Conservation (phyloP, 495 filamentous ascomycete species). For the Echria macrotheca region DNA sequence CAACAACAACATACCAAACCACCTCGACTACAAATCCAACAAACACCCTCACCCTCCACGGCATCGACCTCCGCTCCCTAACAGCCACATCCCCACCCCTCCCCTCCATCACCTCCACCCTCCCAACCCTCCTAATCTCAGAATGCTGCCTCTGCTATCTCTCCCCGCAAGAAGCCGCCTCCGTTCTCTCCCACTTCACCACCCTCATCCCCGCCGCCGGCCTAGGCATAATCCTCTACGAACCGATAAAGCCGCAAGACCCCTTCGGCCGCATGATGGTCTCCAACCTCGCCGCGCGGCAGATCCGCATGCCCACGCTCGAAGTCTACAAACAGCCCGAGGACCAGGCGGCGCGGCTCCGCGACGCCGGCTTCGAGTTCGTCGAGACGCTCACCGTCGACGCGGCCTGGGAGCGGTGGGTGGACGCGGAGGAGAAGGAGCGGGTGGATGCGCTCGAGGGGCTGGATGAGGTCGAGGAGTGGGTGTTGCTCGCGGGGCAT, state of each 20-base stretch:
- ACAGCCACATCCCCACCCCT: slow-evolving; percentile 39
- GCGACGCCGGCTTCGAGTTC: slow-evolving; percentile 54
- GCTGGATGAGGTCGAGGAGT: slow-evolving; percentile 95
- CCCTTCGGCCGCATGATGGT: slow-evolving; percentile 88
- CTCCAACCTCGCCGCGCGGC: slow-evolving; percentile 77
- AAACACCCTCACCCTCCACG: slow-evolving; percentile 65
- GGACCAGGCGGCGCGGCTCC: slow-evolving; percentile 62
- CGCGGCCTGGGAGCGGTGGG: slow-evolving; percentile 71
- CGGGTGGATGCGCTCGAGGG: slow-evolving; percentile 75
- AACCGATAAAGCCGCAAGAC: slow-evolving; percentile 77
- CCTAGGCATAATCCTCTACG: slow-evolving; percentile 73
- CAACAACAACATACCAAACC: too few relatives aligned
- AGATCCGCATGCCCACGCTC: slow-evolving; percentile 79
- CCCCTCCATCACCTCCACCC: slow-evolving; percentile 29
- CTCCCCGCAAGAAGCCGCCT: slow-evolving; percentile 51
- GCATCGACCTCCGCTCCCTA: slow-evolving; percentile 72
- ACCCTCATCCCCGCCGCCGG: slow-evolving; percentile 47
- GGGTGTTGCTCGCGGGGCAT: slow-evolving; percentile 79
- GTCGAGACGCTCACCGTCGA: slow-evolving; percentile 59
- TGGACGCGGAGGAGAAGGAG: slow-evolving; percentile 66
- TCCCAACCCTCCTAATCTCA: slow-evolving; percentile 80
- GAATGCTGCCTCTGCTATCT: slow-evolving; percentile 96
- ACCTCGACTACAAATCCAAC: slow-evolving; percentile 26
- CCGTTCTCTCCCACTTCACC: slow-evolving; percentile 64
- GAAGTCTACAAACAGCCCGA: slow-evolving; percentile 58